phyloP scores from a whole-genome alignment of 257 asterid species.

The Primulina huaijiensis region DNA sequence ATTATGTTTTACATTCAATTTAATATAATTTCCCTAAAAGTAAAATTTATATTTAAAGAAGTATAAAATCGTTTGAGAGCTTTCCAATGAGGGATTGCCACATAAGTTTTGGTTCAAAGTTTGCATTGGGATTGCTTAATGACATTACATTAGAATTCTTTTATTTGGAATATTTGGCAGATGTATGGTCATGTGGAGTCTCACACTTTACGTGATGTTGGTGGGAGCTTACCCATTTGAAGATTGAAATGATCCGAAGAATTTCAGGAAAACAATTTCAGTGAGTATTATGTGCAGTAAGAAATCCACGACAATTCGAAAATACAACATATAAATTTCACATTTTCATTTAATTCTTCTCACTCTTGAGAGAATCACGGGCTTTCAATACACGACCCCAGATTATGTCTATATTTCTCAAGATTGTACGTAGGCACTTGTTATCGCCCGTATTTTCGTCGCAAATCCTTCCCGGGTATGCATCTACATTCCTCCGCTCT shows the following conservation, averaged over 20 bases:
- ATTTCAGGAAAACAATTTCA: background rate
- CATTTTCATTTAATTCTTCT: background rate
- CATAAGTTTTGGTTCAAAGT: too few relatives aligned
- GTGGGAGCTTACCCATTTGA: conserved; percentile 83
- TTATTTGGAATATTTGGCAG: conserved; percentile 43
- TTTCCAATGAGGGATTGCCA: too few relatives aligned
- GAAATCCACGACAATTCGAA: background rate
- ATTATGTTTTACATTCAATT: too few relatives aligned
- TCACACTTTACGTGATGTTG: conserved; percentile 65
- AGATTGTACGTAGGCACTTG: conserved; percentile 62
- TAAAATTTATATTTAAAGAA: too few relatives aligned
- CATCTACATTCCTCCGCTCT: background rate
- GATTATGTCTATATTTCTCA: conserved; percentile 60
- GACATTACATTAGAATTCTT: background rate
- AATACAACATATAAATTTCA: background rate
- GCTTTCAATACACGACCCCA: conserved; percentile 52
- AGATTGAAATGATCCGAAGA: conserved; percentile 29
- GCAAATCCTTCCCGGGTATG: conserved; percentile 47
- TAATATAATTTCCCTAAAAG: too few relatives aligned
- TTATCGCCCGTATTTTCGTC: conserved; percentile 54
- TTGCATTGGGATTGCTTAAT: background rate
- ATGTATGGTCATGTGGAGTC: conserved; percentile 79
- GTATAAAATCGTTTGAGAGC: background rate
- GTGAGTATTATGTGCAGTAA: background rate
- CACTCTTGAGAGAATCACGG: conserved; percentile 48